A percentile compares a stretch with the other conserved stretches of the same genome.
These are phyloP conservation scores for Cryoendolithus antarcticus DNA, from an alignment of 2,329 filamentous ascomycete genomes.

Conservation along the genomic window DNA sequence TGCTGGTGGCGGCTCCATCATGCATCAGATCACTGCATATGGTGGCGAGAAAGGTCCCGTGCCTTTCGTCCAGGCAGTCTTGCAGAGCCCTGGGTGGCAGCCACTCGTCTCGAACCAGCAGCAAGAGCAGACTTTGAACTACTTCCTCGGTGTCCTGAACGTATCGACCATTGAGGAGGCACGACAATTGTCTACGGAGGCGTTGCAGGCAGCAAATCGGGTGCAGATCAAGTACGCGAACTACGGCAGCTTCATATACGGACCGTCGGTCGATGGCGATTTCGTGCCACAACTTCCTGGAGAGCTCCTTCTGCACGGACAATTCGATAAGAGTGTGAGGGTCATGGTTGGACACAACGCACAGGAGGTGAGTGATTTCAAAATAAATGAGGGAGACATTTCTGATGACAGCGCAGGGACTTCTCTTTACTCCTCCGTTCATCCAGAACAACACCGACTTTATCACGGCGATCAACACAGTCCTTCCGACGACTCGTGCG, in stretches of 20 bases:
- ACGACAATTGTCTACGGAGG: slow-evolving; percentile 27
- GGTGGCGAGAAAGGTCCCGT: slow-evolving; percentile 31
- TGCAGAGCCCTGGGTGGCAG: slow-evolving; percentile 35
- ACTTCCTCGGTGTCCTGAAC: slow-evolving; percentile 30
- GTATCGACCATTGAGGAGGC: slow-evolving; percentile 34
- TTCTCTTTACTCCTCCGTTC: slow-evolving; percentile 31
- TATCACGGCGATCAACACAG: slow-evolving; percentile 12
- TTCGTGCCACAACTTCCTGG: slow-evolving; percentile 38
- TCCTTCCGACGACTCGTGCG: slow-evolving; percentile 21
- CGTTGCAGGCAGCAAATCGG: slow-evolving; percentile 32
- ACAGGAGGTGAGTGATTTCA: slow-evolving; percentile 21
- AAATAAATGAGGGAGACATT: neutral
- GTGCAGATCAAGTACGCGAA: slow-evolving; percentile 28
- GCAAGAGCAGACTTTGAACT: slow-evolving; percentile 28
- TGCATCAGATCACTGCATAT: slow-evolving; percentile 41
- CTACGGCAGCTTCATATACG: slow-evolving; percentile 33
- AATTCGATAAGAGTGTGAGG: slow-evolving; percentile 32
- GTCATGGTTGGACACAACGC: slow-evolving; percentile 35
- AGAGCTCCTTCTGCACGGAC: slow-evolving; percentile 30
- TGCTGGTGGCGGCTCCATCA: slow-evolving; percentile 41
- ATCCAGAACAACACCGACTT: slow-evolving; percentile 23
- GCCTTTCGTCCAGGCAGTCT: slow-evolving; percentile 35
- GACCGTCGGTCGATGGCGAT: slow-evolving; percentile 38
- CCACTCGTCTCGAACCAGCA: slow-evolving; percentile 23
- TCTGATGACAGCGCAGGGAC: slow-evolving; percentile 16